These are phyloP conservation scores for Oropetium thomaeum DNA, from an alignment of 176 grass and related monocot species.

Conservation along the genomic window DNA sequence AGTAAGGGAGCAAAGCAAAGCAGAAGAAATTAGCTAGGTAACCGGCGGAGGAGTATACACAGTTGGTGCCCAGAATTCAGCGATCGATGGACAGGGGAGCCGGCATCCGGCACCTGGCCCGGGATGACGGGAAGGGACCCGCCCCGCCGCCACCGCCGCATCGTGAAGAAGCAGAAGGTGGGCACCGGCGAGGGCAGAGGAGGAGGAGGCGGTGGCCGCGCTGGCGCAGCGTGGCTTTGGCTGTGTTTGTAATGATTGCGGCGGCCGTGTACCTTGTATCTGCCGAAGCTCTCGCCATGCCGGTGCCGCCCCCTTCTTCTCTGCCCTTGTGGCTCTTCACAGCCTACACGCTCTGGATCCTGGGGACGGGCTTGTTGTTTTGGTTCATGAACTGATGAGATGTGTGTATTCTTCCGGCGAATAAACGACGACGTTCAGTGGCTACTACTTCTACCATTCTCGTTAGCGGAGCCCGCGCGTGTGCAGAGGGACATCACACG, in stretches of 20 bases:
- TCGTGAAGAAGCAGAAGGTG: not conserved
- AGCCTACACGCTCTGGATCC: not conserved
- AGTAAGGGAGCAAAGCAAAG: too few species aligned
- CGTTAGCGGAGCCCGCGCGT: too few species aligned
- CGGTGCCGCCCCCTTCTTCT: too few species aligned
- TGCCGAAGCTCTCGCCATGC: not conserved
- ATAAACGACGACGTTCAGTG: not conserved
- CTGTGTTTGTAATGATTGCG: not conserved
- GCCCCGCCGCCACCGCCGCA: not conserved
- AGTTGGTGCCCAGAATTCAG: not conserved
- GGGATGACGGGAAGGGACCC: not conserved
- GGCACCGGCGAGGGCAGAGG: not conserved
- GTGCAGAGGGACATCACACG: not conserved
- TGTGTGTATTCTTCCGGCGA: not conserved
- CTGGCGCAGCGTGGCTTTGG: not conserved
- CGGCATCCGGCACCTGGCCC: not conserved
- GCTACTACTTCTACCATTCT: not conserved
- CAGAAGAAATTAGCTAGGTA: too few species aligned
- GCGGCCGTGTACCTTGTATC: not conserved
- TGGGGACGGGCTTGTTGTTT: not conserved
- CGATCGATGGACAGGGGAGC: not conserved
- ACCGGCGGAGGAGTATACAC: too few species aligned
- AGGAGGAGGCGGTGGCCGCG: not conserved
- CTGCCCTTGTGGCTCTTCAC: not conserved
- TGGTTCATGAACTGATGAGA: not conserved